A percentile compares a stretch with the other conserved stretches of the same genome.
These are phyloP conservation scores for Beauveria varroae DNA, from an alignment of 2,329 filamentous ascomycete genomes.

Conservation along the genomic window DNA sequence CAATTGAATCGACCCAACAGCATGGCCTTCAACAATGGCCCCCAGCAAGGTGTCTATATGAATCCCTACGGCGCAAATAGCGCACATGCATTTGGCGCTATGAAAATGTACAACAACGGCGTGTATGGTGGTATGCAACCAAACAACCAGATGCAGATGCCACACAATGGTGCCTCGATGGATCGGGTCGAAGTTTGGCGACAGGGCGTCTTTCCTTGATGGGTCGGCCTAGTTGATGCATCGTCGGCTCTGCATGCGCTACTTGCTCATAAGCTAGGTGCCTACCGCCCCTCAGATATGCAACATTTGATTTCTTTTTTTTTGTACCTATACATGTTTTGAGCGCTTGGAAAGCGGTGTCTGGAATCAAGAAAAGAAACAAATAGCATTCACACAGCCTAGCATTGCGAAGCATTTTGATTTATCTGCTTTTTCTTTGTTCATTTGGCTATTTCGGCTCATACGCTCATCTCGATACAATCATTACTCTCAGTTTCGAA, in stretches of 20 bases:
- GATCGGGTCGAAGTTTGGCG: constrained; percentile 37
- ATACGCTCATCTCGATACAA: neutral
- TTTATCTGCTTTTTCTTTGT: neutral
- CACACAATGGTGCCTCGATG: constrained; percentile 18
- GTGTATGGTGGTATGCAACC: constrained; percentile 16
- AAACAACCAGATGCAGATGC: constrained; percentile 18
- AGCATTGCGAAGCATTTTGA: constrained; percentile 13
- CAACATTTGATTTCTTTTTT: neutral
- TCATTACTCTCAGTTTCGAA: neutral
- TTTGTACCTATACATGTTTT: neutral
- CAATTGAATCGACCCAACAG: constrained; percentile 18
- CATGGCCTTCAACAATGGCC: constrained; percentile 1
- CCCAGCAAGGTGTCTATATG: constrained; percentile 1
- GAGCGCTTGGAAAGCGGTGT: neutral
- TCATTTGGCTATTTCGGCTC: neutral
- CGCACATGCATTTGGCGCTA: neutral
- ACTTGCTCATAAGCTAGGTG: neutral
- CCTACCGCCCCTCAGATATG: neutral
- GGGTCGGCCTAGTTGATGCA: neutral
- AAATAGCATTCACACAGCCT: constrained; percentile 4
- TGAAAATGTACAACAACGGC: constrained; percentile 12
- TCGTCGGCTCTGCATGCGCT: neutral
- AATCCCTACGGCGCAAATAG: constrained; percentile 9
- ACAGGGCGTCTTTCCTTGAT: constrained; percentile 30
- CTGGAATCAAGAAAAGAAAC: neutral